Base-by-base conservation (phyloP, 306 rosid genomes). In the Fagus crenata region DNA sequence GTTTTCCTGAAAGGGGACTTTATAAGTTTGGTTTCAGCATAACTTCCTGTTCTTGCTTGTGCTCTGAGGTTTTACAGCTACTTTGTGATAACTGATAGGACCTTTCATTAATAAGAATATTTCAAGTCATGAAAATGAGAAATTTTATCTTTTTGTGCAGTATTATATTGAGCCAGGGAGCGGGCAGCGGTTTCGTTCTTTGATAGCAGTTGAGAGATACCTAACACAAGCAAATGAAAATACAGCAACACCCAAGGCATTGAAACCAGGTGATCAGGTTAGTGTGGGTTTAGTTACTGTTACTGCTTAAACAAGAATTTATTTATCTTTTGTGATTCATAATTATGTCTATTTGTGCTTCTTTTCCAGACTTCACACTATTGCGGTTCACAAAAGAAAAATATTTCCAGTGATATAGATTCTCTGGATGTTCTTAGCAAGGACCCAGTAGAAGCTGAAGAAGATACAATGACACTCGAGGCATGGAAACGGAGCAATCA, bases 121-220 rank as follows among this genome's bases (percentile, higher is more conserved):
- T 15, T 17, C 31, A 3, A 58, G 33, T 13, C 7, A 18, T 58
- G 33, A 28, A 54, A 18, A 58, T 58, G 4, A 7, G 12, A 28
- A n/a, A 13, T 69, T 73, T 81, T 69, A 54, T 49, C 12, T 3
- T 60, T 70, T 81, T 68, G 61, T 73, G 84, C 88, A 87, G 92
- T 61, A 54, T 3, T 82, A 72, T 77, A 81, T 72, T 40, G 85
- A 87, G 77, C 81, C 84, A 56, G 83, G 63, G 78, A 81, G 83
- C 53, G 76, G 86, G 74, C 75, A 33, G 78, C 74, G 54, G 69
- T 87, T 81, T 53, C 80, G 78, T 39, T 80, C 90, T 41, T 60
- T 85, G 74, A 61, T 56, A 84, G 85, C 85, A 76, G 81, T 80
- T 68, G 86, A 84, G 77, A 76, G 81, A 76, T 61, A 79, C 83